Percentiles rank a stretch among this genome's conserved stretches.
Evolutionary conservation across 2,329 filamentous ascomycete species (phyloP).

Genomic region (Colletotrichum brevisporum): DNA sequence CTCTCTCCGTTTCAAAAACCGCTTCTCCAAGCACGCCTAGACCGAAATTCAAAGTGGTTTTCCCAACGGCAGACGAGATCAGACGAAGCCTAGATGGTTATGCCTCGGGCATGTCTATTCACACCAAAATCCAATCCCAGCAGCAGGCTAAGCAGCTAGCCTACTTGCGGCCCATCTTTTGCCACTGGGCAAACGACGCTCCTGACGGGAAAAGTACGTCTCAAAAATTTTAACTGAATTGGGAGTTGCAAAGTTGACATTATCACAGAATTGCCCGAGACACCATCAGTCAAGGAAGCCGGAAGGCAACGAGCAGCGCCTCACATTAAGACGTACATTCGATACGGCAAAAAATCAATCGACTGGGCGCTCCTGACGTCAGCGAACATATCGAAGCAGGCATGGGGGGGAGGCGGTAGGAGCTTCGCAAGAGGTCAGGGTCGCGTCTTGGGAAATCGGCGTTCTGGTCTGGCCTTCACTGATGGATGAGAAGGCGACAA

Average conservation of each 20-base stretch:
- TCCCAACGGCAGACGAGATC: conserved; percentile 85
- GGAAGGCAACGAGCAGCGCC: conserved; percentile 81
- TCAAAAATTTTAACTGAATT: not conserved
- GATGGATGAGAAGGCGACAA: conserved; percentile 63
- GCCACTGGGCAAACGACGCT: conserved; percentile 81
- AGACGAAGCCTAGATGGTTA: conserved; percentile 84
- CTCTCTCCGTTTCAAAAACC: conserved; percentile 55
- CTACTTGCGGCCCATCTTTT: conserved; percentile 79
- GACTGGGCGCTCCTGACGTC: conserved; percentile 91
- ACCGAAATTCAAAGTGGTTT: conserved; percentile 79
- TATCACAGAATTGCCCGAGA: conserved; percentile 46
- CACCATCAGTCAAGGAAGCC: conserved; percentile 57
- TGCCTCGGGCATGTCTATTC: conserved; percentile 82
- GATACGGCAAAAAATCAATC: conserved; percentile 70
- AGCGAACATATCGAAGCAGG: conserved; percentile 92
- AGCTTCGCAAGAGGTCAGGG: conserved; percentile 72
- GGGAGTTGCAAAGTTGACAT: conserved; percentile 18
- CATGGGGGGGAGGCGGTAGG: conserved; percentile 82
- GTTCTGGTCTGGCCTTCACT: conserved; percentile 85
- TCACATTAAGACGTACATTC: conserved; percentile 91
- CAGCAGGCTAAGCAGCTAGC: conserved; percentile 81
- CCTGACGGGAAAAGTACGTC: conserved; percentile 51
- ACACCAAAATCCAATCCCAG: conserved; percentile 80
- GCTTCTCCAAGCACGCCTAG: conserved; percentile 42
- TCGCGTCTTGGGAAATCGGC: conserved; percentile 88